These are phyloP conservation scores for Quercus ilex DNA, from an alignment of 306 rosid species.

Conservation along the genomic window DNA sequence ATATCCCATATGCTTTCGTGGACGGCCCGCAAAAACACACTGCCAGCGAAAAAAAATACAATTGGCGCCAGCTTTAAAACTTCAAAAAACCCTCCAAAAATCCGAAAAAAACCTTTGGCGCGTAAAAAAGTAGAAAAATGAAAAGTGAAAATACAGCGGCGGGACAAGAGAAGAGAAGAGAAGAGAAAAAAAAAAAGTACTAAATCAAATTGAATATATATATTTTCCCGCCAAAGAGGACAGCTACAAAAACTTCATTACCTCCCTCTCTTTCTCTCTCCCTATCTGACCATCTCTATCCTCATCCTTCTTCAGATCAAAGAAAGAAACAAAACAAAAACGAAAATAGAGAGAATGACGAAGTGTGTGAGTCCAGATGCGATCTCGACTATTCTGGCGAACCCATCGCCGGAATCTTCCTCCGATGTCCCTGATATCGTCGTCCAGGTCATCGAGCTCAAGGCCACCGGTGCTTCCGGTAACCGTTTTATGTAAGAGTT, in stretches of 20 bases:
- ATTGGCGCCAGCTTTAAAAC: not conserved
- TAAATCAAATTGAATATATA: too few relatives aligned
- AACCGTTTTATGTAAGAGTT: slow-evolving; percentile 54
- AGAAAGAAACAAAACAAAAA: not conserved
- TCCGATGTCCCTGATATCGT: slow-evolving; percentile 59
- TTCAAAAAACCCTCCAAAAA: not conserved
- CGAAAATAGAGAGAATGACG: slow-evolving; percentile 36
- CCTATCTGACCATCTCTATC: too few relatives aligned
- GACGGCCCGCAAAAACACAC: not conserved
- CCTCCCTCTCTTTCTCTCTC: not conserved
- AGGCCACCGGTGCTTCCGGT: slow-evolving; percentile 33
- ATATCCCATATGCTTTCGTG: not conserved
- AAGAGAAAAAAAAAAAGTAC: not conserved
- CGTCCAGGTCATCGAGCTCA: slow-evolving; percentile 77
- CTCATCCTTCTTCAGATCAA: not conserved
- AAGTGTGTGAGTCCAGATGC: slow-evolving; percentile 45
- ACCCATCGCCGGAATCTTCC: slow-evolving; percentile 57
- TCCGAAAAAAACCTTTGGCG: not conserved
- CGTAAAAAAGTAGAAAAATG: not conserved
- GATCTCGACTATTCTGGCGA: slow-evolving; percentile 48
- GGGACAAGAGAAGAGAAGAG: not conserved
- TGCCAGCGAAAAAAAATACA: not conserved
- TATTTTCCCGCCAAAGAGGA: slow-evolving; percentile 24
- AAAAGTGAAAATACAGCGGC: not conserved
- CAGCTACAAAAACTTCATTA: slow-evolving; percentile 15